Percentiles rank a stretch among this genome's conserved stretches.
These are phyloP conservation scores for Diddensiella transvaalensis DNA, from an alignment of 805 yeast species.

Conservation along the genomic window DNA sequence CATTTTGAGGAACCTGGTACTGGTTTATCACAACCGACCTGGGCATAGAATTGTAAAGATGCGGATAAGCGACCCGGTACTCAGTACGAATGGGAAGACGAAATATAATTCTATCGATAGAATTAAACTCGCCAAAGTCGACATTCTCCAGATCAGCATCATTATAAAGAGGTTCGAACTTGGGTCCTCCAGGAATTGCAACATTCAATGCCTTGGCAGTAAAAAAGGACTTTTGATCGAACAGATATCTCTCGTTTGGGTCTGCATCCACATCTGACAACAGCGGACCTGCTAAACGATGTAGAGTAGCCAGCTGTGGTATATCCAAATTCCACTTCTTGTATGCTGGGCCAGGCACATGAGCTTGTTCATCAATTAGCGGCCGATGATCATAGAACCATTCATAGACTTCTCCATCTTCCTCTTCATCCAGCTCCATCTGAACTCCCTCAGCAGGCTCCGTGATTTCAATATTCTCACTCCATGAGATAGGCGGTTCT, in stretches of 20 bases:
- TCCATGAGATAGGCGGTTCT: slow-evolving; percentile 84
- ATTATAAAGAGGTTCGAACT: slow-evolving; percentile 79
- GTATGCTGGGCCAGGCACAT: slow-evolving; percentile 76
- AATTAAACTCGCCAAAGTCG: slow-evolving; percentile 86
- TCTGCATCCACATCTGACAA: slow-evolving; percentile 50
- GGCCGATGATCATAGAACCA: slow-evolving; percentile 86
- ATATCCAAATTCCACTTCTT: slow-evolving; percentile 63
- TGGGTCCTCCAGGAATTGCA: slow-evolving; percentile 94
- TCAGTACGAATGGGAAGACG: slow-evolving; percentile 76
- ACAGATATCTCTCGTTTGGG: slow-evolving; percentile 62
- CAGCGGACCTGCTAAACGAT: slow-evolving; percentile 68
- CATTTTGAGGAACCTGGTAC: slow-evolving; percentile 63
- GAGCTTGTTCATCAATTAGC: slow-evolving; percentile 49
- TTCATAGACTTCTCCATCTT: slow-evolving; percentile 57
- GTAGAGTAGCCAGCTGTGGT: slow-evolving; percentile 59
- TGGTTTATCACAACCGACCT: slow-evolving; percentile 57
- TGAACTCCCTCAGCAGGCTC: slow-evolving; percentile 72
- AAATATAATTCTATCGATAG: slow-evolving; percentile 81
- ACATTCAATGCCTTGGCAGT: slow-evolving; percentile 89
- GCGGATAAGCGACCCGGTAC: slow-evolving; percentile 82
- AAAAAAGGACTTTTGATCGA: slow-evolving; percentile 74
- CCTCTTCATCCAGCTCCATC: slow-evolving; percentile 59
- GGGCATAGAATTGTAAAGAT: slow-evolving; percentile 73
- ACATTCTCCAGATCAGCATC: slow-evolving; percentile 60
- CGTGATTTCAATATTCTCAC: slow-evolving; percentile 70